Conservation (phyloP, 768 basidiomycete genomes). For the Coprinopsis sp. region DNA sequence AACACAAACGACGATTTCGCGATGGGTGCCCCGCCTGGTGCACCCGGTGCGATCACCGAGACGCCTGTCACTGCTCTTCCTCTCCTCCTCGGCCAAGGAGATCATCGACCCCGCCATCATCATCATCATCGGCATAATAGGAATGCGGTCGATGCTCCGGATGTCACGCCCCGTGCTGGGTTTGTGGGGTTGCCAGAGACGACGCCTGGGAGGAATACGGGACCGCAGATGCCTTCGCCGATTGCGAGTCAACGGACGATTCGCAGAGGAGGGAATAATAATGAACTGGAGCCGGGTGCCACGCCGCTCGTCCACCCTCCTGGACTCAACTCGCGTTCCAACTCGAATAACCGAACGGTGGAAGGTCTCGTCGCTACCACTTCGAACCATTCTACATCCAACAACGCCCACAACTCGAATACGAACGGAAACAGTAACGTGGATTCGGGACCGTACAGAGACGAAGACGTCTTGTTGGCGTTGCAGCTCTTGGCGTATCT, state of each 20-base stretch:
- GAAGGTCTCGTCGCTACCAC: no score
- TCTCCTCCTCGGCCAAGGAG: conserved; percentile 25
- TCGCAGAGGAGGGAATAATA: no score
- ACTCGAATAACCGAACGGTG: neutral
- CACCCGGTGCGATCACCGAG: conserved; percentile 67
- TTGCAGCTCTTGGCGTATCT: conserved; percentile 94
- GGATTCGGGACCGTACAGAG: conserved; percentile 70
- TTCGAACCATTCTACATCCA: no score
- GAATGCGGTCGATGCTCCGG: conserved; percentile 39
- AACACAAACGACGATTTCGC: conserved; percentile 86
- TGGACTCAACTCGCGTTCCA: conserved; percentile 21
- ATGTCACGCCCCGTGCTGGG: conserved; percentile 62
- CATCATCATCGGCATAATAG: no score
- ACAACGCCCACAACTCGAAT: conserved; percentile 13
- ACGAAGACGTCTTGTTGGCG: conserved; percentile 89
- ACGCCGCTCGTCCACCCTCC: conserved; percentile 20
- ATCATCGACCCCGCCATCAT: no score
- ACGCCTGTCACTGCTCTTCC: conserved; percentile 20
- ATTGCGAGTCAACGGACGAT: conserved; percentile 1
- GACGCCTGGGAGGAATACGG: neutral
- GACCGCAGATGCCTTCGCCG: neutral
- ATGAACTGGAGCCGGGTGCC: no score
- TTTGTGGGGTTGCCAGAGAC: conserved; percentile 49
- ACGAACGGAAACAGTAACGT: conserved; percentile 28
- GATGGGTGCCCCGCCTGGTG: conserved; percentile 87